Evolutionary conservation across 2,329 filamentous ascomycete genomes (phyloP).

Genomic region (Cladobotryum mycophilum): DNA sequence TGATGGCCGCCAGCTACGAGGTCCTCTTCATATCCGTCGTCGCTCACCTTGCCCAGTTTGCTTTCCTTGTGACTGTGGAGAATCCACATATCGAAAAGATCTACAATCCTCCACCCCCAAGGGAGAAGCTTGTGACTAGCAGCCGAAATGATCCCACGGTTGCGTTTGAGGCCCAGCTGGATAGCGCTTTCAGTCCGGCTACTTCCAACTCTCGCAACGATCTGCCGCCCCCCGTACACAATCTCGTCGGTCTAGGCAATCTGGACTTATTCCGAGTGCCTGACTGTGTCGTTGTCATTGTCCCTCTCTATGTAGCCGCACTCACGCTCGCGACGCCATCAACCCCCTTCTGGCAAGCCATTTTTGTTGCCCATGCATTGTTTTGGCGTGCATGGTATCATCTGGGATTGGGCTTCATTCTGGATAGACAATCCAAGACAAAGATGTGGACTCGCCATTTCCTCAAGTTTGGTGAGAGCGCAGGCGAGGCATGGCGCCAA

Average conservation of each 20-base stretch:
- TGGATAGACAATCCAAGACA: constrained; percentile 78
- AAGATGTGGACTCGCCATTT: constrained; percentile 98
- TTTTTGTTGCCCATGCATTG: constrained; percentile 77
- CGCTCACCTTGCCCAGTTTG: constrained; percentile 89
- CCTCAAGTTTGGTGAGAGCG: constrained; percentile 88
- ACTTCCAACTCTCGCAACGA: constrained; percentile 23
- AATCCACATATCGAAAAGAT: constrained; percentile 98
- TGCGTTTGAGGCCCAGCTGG: constrained; percentile 20
- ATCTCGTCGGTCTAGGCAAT: constrained; percentile 75
- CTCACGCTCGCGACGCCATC: constrained; percentile 72
- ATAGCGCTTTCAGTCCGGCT: constrained; percentile 19
- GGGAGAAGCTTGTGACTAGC: constrained; percentile 42
- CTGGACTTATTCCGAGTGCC: constrained; percentile 83
- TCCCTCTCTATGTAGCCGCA: constrained; percentile 68
- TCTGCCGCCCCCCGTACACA: constrained; percentile 65
- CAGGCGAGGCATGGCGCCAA: constrained; percentile 89
- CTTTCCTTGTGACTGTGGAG: constrained; percentile 85
- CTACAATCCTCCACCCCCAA: constrained; percentile 84
- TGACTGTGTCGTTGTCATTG: constrained; percentile 72
- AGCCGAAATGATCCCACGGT: constrained; percentile 24
- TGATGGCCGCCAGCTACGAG: constrained; percentile 97
- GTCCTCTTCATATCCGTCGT: constrained; percentile 95
- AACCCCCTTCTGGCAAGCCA: constrained; percentile 64
- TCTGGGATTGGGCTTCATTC: constrained; percentile 75
- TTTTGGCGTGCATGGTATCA: constrained; percentile 89